Percentiles rank a stretch among this genome's conserved stretches.
Evolutionary conservation across 805 yeast genomes (phyloP).

Genomic region (Nakazawaea holstii): DNA sequence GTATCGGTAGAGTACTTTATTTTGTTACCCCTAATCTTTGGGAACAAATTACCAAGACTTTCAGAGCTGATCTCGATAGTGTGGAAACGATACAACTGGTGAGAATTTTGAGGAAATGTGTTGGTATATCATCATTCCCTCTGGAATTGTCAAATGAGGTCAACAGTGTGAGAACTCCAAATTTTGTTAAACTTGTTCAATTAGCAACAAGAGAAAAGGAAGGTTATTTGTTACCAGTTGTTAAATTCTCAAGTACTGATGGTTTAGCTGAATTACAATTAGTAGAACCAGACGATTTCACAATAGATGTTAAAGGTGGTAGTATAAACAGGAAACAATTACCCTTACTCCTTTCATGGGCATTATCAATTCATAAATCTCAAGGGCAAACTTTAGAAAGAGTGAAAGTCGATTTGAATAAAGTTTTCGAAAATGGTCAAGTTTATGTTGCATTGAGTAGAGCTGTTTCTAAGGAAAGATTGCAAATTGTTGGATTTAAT

Average conservation of each 20-base stretch:
- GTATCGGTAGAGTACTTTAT: constrained; percentile 71
- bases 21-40: constrained; percentile 34
- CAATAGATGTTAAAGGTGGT: constrained; percentile 21
- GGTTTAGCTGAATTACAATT: constrained; percentile 25
- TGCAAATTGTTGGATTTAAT: constrained; percentile 64
- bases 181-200: constrained; percentile 18
- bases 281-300: constrained; percentile 30
- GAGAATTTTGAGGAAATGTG: constrained; percentile 2
- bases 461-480: constrained; percentile 60
- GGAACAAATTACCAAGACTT: constrained; percentile 17
- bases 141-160: constrained; percentile 14
- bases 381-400: constrained; percentile 79
- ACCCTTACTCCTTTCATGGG: constrained; percentile 76
- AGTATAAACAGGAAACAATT: constrained; percentile 46
- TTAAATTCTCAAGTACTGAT: constrained; percentile 34
- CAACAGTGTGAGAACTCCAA: constrained; percentile 14
- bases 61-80: constrained; percentile 21
- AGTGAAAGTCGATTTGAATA: constrained; percentile 62
- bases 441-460: constrained; percentile 80
- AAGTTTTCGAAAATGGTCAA: constrained; percentile 75
- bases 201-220: constrained; percentile 20
- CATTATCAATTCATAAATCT: constrained; percentile 76
- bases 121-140: constrained; percentile 14
- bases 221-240: constrained; percentile 35
- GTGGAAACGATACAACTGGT: constrained; percentile 18